Base-by-base conservation (phyloP, 2,329 filamentous ascomycete genomes). In the Macrophomina tecta region DNA sequence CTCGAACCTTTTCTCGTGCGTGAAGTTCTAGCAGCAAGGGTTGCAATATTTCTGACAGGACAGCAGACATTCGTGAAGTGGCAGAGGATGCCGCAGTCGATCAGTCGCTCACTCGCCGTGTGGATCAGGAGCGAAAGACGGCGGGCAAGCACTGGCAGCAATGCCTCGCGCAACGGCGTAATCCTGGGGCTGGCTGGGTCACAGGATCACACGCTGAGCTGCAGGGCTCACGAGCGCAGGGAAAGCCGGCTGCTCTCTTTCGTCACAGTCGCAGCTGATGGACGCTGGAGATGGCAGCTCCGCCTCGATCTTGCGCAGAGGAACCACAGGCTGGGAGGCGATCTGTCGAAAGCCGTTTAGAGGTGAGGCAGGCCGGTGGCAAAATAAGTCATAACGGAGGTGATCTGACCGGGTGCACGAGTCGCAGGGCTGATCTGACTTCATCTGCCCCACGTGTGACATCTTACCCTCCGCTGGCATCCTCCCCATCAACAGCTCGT, bases 371-470 rank as follows among this genome's bases (percentile, higher is more conserved):
- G n/a, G 51, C 30, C 16, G 5, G 34, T 34, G 23, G 48, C 23
- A 23, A 55, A n/a, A 32, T 53, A 53, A 53, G 48, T 18, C 49
- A 53, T 53, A 38, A 38, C 36, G 49, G 14, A 3, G 49, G 12
- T 49, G 12, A 7, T 53, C 32, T 36, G 28, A 16, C 49, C 28
- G 49, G 23, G 42, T 45, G 42, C 42, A 45, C 42, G 42, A 45
- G 42, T 45, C 42, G 42, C 8, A 14, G 38, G 53, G 23, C 36
- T 23, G 36, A 42, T 58, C 53, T 58, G 53, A 58, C 53, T 23
- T 40, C 52, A 55, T 55, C 52, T 38, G 52, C 53, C 53, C 53
- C 53, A 58, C 53, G 36, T 23, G 53, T 58, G 53, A 58, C 53
- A 42, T 40, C 34, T 55, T 28, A 12, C 8, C 2, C 38, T n/a